phyloP scores from a whole-genome alignment of 805 yeast genomes.

The Novakomyces olei region DNA sequence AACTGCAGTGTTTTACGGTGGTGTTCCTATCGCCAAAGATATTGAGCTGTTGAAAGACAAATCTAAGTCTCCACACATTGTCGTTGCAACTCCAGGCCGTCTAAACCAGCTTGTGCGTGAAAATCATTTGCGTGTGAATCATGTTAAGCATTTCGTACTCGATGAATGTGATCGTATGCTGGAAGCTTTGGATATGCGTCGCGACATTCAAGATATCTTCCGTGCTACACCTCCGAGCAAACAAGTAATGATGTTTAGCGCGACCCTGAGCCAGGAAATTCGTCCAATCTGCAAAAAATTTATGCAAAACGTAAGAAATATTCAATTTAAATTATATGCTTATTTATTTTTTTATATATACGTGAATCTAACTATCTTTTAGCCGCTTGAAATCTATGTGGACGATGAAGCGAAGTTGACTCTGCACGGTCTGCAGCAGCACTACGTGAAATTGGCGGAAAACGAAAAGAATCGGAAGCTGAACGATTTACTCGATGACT shows the following conservation, averaged over 20 bases:
- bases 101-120: constrained; percentile 83
- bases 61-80: constrained; percentile 87
- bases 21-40: constrained; percentile 68
- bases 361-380: neutral
- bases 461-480: constrained; percentile 81
- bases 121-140: constrained; percentile 63
- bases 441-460: constrained; percentile 73
- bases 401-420: constrained; percentile 96
- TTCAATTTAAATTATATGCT: neutral
- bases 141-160: constrained; percentile 80
- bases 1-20: constrained; percentile 95
- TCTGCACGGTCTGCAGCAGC: constrained; percentile 94
- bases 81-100: constrained; percentile 98
- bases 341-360: neutral
- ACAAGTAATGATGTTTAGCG: constrained; percentile 98
- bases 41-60: constrained; percentile 71
- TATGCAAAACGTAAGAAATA: constrained; percentile 43
- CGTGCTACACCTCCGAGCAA: constrained; percentile 94
- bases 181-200: constrained; percentile 77
- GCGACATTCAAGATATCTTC: constrained; percentile 95
- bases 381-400: constrained; percentile 83
- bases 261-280: constrained; percentile 81
- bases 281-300: constrained; percentile 94
- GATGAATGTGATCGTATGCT: constrained; percentile 98
- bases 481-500: constrained; percentile 74